Percentiles rank a stretch among this genome's conserved stretches.
phyloP scores from a whole-genome alignment of 2,329 filamentous ascomycete species.

The Aspergillus sp. region DNA sequence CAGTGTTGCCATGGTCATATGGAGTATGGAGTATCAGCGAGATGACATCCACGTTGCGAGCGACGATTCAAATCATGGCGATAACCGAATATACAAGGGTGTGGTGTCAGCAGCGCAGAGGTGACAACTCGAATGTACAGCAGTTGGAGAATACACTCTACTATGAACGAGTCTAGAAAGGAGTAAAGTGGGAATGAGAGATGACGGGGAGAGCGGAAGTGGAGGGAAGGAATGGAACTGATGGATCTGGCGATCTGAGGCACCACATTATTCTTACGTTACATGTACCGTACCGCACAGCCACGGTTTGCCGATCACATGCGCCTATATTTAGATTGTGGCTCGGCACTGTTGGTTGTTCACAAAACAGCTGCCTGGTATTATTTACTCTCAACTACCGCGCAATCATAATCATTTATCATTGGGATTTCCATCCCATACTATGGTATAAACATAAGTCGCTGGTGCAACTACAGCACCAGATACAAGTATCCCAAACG shows the following conservation, averaged over 20 bases:
- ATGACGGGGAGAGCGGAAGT: not conserved
- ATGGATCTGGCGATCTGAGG: not conserved
- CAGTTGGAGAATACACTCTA: not conserved
- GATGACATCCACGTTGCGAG: slow-evolving; percentile 1
- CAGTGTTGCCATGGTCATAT: slow-evolving; percentile 39
- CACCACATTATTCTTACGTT: not conserved
- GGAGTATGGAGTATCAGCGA: not conserved
- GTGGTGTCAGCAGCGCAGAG: not conserved
- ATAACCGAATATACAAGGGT: not conserved
- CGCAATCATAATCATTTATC: slow-evolving; percentile 4
- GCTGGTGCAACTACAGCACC: not conserved
- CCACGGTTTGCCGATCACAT: slow-evolving; percentile 1
- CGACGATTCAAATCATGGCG: slow-evolving; percentile 4
- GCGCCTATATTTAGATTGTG: not conserved
- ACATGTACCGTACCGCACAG: not conserved
- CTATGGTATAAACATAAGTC: slow-evolving; percentile 1
- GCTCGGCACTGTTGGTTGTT: not conserved
- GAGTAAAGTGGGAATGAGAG: not conserved
- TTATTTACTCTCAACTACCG: not conserved
- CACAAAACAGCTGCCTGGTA: not conserved
- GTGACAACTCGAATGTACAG: not conserved
- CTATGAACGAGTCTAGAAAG: not conserved
- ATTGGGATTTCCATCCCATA: not conserved
- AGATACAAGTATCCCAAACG: not conserved
- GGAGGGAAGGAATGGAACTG: not conserved